These are phyloP conservation scores for Purpureocillium takamizusanense DNA, from an alignment of 2,329 filamentous ascomycete genomes.

Conservation along the genomic window DNA sequence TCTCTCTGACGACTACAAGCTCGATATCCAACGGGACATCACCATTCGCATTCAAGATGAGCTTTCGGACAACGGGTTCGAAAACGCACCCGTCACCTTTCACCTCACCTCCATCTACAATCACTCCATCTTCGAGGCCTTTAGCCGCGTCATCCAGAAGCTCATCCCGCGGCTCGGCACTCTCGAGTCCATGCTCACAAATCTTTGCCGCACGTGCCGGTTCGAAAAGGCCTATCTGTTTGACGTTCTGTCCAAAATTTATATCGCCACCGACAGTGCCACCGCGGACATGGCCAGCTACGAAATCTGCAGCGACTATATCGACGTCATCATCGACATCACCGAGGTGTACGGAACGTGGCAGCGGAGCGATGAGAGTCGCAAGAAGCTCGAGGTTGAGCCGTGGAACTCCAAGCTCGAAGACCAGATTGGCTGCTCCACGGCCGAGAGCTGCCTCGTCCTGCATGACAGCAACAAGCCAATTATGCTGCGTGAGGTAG, in stretches of 20 bases:
- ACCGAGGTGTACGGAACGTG: conserved; percentile 88
- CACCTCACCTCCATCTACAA: conserved; percentile 98
- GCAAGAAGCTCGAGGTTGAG: conserved; percentile 46
- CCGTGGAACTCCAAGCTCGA: conserved; percentile 54
- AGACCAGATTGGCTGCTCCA: conserved; percentile 56
- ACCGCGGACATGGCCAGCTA: conserved; percentile 94
- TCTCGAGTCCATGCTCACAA: conserved; percentile 88
- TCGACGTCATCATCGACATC: conserved; percentile 95
- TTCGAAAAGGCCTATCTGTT: conserved; percentile 99
- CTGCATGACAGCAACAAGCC: conserved; percentile 54
- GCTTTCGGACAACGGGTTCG: conserved; percentile 83
- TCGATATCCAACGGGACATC: conserved; percentile 93
- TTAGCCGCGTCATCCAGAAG: conserved; percentile 97
- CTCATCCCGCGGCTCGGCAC: conserved; percentile 88
- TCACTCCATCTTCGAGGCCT: conserved; percentile 96
- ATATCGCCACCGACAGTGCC: conserved; percentile 90
- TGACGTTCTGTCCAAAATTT: conserved; percentile 95
- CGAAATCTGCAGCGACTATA: conserved; percentile 97
- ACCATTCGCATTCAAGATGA: conserved; percentile 95
- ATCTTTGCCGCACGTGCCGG: conserved; percentile 82
- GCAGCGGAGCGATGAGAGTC: conserved; percentile 46
- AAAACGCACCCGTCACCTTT: conserved; percentile 89
- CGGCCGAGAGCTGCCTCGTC: conserved; percentile 60
- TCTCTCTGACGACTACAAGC: conserved; percentile 92
- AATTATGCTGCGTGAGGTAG: conserved; percentile 60